These are phyloP conservation scores for Alternaria sp. DNA, from an alignment of 2,329 filamentous ascomycete species.

Conservation along the genomic window DNA sequence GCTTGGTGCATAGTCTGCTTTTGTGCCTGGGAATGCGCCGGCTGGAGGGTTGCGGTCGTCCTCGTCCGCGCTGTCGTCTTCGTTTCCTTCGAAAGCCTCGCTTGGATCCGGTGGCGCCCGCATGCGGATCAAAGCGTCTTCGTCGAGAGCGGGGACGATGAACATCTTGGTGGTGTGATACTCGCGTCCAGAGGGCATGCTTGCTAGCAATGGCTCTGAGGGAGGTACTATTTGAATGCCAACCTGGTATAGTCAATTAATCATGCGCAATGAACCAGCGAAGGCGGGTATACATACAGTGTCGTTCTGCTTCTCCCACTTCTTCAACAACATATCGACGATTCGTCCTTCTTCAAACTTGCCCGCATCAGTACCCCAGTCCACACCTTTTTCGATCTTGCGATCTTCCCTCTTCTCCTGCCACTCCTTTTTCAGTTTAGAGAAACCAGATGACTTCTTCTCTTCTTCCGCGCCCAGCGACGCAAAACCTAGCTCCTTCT, in stretches of 20 bases:
- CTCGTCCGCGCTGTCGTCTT: constrained; percentile 48
- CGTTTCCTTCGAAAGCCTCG: constrained; percentile 47
- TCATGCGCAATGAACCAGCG: background rate
- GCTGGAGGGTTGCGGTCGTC: constrained; percentile 37
- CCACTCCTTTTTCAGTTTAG: constrained; percentile 74
- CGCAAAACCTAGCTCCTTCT: constrained; percentile 73
- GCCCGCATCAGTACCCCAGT: constrained; percentile 85
- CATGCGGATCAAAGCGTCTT: constrained; percentile 66
- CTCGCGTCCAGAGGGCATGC: constrained; percentile 87
- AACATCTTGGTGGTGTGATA: constrained; percentile 77
- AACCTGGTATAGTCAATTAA: constrained; percentile 60
- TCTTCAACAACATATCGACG: constrained; percentile 82
- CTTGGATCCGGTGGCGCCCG: constrained; percentile 62
- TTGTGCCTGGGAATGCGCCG: constrained; percentile 48
- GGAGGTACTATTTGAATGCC: constrained; percentile 80
- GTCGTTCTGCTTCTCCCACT: constrained; percentile 94
- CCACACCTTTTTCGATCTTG: constrained; percentile 72
- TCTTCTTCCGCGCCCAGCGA: constrained; percentile 48
- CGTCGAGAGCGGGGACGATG: constrained; percentile 68
- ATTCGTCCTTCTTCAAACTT: constrained; percentile 83
- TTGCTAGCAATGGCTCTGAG: constrained; percentile 72
- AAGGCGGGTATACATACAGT: constrained; percentile 65
- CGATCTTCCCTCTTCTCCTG: constrained; percentile 80
- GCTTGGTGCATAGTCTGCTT: constrained; percentile 38
- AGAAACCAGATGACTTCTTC: constrained; percentile 63